A percentile compares a stretch with the other conserved stretches of the same genome.
These are phyloP conservation scores for Chrysanthemum makinoi DNA, from an alignment of 129 eudicot genomes.

Conservation along the genomic window DNA sequence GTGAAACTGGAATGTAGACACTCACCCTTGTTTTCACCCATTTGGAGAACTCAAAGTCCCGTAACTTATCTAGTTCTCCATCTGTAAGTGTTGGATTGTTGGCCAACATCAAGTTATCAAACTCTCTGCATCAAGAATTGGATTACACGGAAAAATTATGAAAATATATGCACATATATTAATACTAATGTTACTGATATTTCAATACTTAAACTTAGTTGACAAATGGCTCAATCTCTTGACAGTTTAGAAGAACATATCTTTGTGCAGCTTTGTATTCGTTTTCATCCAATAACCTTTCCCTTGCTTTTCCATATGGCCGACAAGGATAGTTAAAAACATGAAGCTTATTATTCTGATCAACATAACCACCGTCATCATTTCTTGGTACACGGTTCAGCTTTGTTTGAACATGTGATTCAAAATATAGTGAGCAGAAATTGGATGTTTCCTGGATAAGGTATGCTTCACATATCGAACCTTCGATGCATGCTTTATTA, in stretches of 20 bases:
- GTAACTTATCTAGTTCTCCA: background rate
- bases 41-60: background rate
- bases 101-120: background rate
- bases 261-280: background rate
- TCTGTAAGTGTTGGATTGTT: background rate
- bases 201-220: background rate
- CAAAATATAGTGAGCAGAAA: background rate
- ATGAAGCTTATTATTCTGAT: background rate
- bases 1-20: background rate
- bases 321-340: conserved; percentile 1
- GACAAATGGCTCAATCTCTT: conserved; percentile 9
- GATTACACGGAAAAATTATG: background rate
- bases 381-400: background rate
- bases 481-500: background rate
- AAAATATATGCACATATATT: background rate
- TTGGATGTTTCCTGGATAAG: conserved; percentile 8
- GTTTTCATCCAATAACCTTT: background rate
- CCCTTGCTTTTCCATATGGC: background rate
- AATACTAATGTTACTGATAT: background rate
- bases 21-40: conserved; percentile 2
- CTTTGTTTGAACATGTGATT: conserved; percentile 1
- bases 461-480: conserved; percentile 1
- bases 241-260: conserved; percentile 18
- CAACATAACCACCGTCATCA: conserved; percentile 1
- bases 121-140: background rate